phyloP scores from a whole-genome alignment of 805 yeast species.

The Priceomyces melissophilus region DNA sequence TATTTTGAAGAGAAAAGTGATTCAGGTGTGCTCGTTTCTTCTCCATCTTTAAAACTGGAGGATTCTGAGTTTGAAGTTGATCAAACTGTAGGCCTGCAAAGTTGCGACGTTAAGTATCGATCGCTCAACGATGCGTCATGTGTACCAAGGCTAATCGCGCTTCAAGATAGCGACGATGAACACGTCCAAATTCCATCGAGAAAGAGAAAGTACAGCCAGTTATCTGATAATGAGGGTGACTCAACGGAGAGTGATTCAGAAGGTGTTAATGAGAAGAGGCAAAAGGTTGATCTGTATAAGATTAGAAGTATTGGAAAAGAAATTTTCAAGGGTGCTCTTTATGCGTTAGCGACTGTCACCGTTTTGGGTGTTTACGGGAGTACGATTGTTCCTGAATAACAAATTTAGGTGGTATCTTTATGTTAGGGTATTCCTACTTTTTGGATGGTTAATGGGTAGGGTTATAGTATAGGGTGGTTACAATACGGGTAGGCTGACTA shows the following conservation, averaged over 20 bases:
- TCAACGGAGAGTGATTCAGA: not conserved
- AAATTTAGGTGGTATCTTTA: slow-evolving; percentile 2
- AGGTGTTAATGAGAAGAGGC: not conserved
- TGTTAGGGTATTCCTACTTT: too few relatives aligned
- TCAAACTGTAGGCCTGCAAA: too few relatives aligned
- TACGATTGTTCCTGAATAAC: slow-evolving; percentile 7
- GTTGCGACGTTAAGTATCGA: too few relatives aligned
- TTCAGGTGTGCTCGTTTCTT: not conserved
- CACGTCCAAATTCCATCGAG: too few relatives aligned
- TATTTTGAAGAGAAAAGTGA: slow-evolving; percentile 3
- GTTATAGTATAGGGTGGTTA: too few relatives aligned
- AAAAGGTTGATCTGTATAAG: not conserved
- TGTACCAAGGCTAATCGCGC: too few relatives aligned
- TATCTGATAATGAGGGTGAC: not conserved
- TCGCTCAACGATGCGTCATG: too few relatives aligned
- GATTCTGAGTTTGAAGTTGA: too few relatives aligned
- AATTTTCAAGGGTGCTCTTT: slow-evolving; percentile 28
- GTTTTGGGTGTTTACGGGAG: slow-evolving; percentile 38
- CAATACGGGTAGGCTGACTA: too few relatives aligned
- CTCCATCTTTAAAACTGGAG: not conserved
- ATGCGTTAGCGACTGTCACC: slow-evolving; percentile 28
- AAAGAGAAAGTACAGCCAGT: not conserved
- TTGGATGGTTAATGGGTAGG: too few relatives aligned
- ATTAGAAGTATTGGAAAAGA: slow-evolving; percentile 24
- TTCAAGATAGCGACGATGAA: too few relatives aligned